phyloP scores from a whole-genome alignment of 768 basidiomycete species.

The Boletus coccyginus region DNA sequence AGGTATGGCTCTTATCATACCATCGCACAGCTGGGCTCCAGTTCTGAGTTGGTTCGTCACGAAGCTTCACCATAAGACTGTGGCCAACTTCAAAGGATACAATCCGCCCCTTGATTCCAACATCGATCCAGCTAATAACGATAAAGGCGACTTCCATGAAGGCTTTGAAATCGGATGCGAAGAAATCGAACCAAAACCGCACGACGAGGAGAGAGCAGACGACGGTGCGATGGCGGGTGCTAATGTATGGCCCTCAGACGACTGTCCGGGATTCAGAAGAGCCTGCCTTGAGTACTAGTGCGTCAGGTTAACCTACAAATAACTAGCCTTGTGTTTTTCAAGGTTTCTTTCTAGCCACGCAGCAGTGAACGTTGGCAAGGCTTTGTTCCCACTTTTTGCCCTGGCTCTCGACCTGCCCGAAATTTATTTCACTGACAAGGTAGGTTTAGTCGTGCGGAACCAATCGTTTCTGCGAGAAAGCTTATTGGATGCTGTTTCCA shows the following conservation, averaged over 20 bases:
- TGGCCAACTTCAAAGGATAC: constrained; percentile 75
- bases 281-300: constrained; percentile 67
- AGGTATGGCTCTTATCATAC: constrained; percentile 38
- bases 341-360: constrained; percentile 44
- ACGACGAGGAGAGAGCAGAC: constrained; percentile 29
- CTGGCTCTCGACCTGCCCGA: constrained; percentile 60
- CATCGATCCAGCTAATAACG: constrained; percentile 60
- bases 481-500: constrained; percentile 16
- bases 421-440: constrained; percentile 67
- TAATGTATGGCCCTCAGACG: constrained; percentile 64
- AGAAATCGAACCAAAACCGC: constrained; percentile 31
- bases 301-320: constrained; percentile 28
- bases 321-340: constrained; percentile 12
- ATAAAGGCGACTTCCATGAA: constrained; percentile 86
- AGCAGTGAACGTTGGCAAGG: constrained; percentile 49
- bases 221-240: constrained; percentile 64
- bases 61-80: constrained; percentile 67
- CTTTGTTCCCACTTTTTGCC: constrained; percentile 68
- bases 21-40: background rate
- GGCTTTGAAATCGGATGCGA: constrained; percentile 88
- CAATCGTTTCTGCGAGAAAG: background rate
- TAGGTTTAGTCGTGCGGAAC: constrained; percentile 11
- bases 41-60: background rate
- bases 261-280: constrained; percentile 57
- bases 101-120: constrained; percentile 68